phyloP scores from a whole-genome alignment of 2,329 filamentous ascomycete genomes.

The Colletotrichum tropicale region DNA sequence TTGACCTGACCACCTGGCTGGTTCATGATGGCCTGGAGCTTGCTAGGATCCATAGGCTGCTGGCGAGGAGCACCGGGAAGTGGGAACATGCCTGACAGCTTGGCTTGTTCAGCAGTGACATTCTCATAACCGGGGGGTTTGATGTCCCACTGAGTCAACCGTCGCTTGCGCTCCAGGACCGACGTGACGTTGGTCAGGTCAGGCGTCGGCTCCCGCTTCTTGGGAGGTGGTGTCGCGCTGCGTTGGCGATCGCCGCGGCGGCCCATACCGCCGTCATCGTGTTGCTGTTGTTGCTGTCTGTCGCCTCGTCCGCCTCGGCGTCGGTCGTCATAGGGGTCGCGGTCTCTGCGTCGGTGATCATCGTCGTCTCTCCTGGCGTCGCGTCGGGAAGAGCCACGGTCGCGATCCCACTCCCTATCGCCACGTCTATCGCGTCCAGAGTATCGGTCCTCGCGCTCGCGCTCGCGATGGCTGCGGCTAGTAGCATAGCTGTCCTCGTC shows the following conservation, averaged over 20 bases:
- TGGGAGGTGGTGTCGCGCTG: slow-evolving; percentile 80
- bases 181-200: slow-evolving; percentile 88
- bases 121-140: slow-evolving; percentile 98
- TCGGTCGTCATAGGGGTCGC: slow-evolving; percentile 58
- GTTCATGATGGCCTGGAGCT: slow-evolving; percentile 94
- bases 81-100: slow-evolving; percentile 98
- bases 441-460: slow-evolving; percentile 93
- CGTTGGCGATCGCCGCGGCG: slow-evolving; percentile 65
- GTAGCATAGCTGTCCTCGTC: slow-evolving; percentile 87
- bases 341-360: slow-evolving; percentile 60
- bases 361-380: slow-evolving; percentile 71
- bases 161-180: slow-evolving; percentile 84
- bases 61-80: slow-evolving; percentile 93
- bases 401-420: slow-evolving; percentile 80
- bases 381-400: slow-evolving; percentile 64
- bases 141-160: slow-evolving; percentile 98
- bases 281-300: slow-evolving; percentile 36
- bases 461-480: slow-evolving; percentile 88
- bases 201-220: slow-evolving; percentile 94
- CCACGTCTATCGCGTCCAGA: slow-evolving; percentile 69
- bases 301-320: slow-evolving; percentile 53
- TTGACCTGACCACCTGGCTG: slow-evolving; percentile 76
- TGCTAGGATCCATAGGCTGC: slow-evolving; percentile 92
- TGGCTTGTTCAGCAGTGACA: slow-evolving; percentile 97
- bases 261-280: slow-evolving; percentile 34